Percentiles rank a stretch among this genome's conserved stretches.
These are phyloP conservation scores for Papiliotrema fonsecae DNA, from an alignment of 1,284 basidiomycete species.

Conservation along the genomic window DNA sequence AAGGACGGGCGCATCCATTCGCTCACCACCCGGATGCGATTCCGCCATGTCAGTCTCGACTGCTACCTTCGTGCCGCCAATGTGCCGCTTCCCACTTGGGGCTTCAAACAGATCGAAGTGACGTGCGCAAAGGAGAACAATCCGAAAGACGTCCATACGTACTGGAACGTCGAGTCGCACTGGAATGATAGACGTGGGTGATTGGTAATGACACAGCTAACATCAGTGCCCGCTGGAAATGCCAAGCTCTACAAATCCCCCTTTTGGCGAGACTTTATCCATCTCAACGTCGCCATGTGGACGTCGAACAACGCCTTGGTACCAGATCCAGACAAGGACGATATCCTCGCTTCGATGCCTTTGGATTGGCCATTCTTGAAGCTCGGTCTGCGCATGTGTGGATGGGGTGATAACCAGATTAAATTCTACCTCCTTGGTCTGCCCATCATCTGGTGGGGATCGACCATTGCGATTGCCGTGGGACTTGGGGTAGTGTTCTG, in stretches of 20 bases:
- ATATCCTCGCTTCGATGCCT: slow-evolving; percentile 88
- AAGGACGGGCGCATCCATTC: slow-evolving; percentile 69
- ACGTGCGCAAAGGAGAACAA: slow-evolving; percentile 87
- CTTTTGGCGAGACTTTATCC: slow-evolving; percentile 95
- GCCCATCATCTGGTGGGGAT: slow-evolving; percentile 88
- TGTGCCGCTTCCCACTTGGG: slow-evolving; percentile 89
- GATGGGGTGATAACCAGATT: slow-evolving; percentile 80
- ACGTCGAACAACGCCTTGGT: slow-evolving; percentile 97
- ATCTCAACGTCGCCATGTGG: slow-evolving; percentile 99
- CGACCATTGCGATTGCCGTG: slow-evolving; percentile 62
- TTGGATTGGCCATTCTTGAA: slow-evolving; percentile 90
- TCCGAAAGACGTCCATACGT: slow-evolving; percentile 75
- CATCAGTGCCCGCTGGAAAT: slow-evolving; percentile 72
- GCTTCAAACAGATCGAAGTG: slow-evolving; percentile 98
- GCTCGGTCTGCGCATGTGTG: slow-evolving; percentile 91
- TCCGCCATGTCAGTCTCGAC: slow-evolving; percentile 70
- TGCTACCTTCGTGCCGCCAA: slow-evolving; percentile 92
- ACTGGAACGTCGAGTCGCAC: slow-evolving; percentile 98
- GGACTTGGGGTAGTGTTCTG: slow-evolving; percentile 57
- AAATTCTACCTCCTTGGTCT: slow-evolving; percentile 96
- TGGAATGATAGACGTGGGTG: slow-evolving; percentile 84
- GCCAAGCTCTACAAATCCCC: slow-evolving; percentile 81
- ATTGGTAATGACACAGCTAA: slow-evolving; percentile 1
- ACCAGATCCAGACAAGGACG: slow-evolving; percentile 96
- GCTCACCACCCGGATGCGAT: slow-evolving; percentile 80